A percentile compares a stretch with the other conserved stretches of the same genome.
Conservation (phyloP, 495 filamentous ascomycete species). For the Tuber brumale region DNA sequence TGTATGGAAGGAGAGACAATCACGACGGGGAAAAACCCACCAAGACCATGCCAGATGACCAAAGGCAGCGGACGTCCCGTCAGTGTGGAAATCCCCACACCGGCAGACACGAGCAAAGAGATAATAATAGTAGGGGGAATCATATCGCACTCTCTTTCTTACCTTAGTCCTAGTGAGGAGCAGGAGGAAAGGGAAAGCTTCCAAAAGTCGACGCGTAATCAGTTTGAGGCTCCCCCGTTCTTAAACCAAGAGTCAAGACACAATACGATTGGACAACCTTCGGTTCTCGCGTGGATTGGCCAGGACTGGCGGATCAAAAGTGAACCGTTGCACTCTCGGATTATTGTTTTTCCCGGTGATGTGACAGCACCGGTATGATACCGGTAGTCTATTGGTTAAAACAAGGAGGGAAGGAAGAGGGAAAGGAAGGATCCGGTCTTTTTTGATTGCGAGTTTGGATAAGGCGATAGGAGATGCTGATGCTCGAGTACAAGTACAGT, state of each 20-base stretch:
- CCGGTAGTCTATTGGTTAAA: not conserved
- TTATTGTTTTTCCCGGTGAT: not conserved
- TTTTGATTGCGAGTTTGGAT: not conserved
- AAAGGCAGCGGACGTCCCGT: constrained; percentile 56
- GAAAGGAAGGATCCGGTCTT: not conserved
- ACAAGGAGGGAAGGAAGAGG: not conserved
- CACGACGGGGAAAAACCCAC: constrained; percentile 35
- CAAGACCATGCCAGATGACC: constrained; percentile 88
- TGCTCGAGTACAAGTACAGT: not conserved
- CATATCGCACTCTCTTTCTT: not conserved
- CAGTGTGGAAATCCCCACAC: not conserved
- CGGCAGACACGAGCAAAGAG: not conserved
- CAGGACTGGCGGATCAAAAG: not conserved
- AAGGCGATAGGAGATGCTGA: not conserved
- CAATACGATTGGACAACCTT: not conserved
- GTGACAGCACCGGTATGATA: no score
- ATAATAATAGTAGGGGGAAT: not conserved
- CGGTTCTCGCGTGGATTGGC: not conserved
- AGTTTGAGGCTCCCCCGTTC: not conserved
- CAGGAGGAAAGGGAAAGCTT: not conserved
- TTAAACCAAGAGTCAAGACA: not conserved
- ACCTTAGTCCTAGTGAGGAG: not conserved
- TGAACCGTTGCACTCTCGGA: not conserved
- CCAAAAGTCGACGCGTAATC: not conserved
- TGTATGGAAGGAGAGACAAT: not conserved